These are phyloP conservation scores for Trichosporon ovoides DNA, from an alignment of 1,284 basidiomycete genomes.

Conservation along the genomic window DNA sequence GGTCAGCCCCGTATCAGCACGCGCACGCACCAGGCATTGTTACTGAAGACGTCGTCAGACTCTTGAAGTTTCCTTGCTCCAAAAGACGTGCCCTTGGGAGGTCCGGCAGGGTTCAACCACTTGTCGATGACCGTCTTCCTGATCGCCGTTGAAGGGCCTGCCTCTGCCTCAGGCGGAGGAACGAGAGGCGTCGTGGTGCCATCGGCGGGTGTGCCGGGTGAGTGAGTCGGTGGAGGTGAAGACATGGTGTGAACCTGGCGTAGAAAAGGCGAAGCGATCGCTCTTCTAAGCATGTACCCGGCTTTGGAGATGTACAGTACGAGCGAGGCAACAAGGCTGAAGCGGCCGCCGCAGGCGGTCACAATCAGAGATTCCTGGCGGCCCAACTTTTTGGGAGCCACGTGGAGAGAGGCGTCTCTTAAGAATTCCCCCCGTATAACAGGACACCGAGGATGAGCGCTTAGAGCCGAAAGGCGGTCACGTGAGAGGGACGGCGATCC, in stretches of 20 bases:
- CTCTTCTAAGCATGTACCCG: too few species aligned
- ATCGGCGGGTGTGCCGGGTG: background rate
- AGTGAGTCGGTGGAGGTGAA: background rate
- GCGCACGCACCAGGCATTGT: conserved; percentile 45
- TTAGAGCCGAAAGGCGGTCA: too few species aligned
- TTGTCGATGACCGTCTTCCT: conserved; percentile 37
- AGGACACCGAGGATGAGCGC: too few species aligned
- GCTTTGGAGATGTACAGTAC: too few species aligned
- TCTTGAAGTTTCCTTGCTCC: conserved; percentile 42
- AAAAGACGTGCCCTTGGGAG: conserved; percentile 41
- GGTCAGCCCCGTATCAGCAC: background rate
- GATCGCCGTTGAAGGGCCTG: conserved; percentile 18
- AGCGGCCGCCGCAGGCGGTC: background rate
- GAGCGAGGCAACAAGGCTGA: background rate
- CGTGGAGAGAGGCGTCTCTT: too few species aligned
- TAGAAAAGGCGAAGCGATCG: too few species aligned
- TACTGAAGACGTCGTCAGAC: conserved; percentile 43
- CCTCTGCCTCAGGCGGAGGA: conserved; percentile 10
- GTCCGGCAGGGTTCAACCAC: conserved; percentile 44
- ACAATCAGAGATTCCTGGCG: background rate
- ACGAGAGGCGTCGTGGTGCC: conserved; percentile 9
- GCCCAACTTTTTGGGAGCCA: background rate
- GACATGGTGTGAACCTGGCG: background rate
- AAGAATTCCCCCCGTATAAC: too few species aligned
- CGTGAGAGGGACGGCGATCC: too few species aligned